Evolutionary conservation across 805 yeast species (phyloP), one percentile per base, ranked within the genome.

Genomic region (Metschnikowia lunata): DNA sequence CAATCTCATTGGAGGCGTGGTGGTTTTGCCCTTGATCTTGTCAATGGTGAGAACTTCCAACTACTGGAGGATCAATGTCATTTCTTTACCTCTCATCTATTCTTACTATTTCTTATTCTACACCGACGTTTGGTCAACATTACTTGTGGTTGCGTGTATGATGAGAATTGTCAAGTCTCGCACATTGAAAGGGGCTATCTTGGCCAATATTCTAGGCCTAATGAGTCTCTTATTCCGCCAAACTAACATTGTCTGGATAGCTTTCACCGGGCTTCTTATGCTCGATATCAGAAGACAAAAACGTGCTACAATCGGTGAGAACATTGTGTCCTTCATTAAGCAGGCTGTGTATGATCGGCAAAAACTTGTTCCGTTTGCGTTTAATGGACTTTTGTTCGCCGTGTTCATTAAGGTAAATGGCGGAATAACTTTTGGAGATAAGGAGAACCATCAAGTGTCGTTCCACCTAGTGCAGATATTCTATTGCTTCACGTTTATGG

Each of bases 101-200:
- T 74, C 89, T 4, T 91, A 82, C 63, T 82, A 83, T 54, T 80
- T 81, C 30, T 66, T 93, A 30, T 93, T 82, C 65, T 93, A 93
- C 64, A 93, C 99, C 0, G 99, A 93, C 59, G 83, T 89, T 1
- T 90, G 97, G 98, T 79, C 97, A 0, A 78, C 93, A 0, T 74
- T 86, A 1, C 66, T 87, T 27, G 75, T 90, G 7, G 48, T 87
- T 10, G 69, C 72, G 2, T 73, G 85, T 2, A 68, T 82, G 30
- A 70, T 80, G 6, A 56, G 75, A 30, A 81, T 71, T 3, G 56
- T 77, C 13, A 49, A 40, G 7, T 47, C 40, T 40, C 63, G 61
- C 15, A 46, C 46, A 15, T 23, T 49, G 7, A 35, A 47, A 3
- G 61, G 64, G 15, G 51, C 70, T 8, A 41, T 47, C 7, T 29